Percentiles rank a stretch among this genome's conserved stretches.
Conservation (phyloP, 441 rosid genomes). For the Hura crepitans region DNA sequence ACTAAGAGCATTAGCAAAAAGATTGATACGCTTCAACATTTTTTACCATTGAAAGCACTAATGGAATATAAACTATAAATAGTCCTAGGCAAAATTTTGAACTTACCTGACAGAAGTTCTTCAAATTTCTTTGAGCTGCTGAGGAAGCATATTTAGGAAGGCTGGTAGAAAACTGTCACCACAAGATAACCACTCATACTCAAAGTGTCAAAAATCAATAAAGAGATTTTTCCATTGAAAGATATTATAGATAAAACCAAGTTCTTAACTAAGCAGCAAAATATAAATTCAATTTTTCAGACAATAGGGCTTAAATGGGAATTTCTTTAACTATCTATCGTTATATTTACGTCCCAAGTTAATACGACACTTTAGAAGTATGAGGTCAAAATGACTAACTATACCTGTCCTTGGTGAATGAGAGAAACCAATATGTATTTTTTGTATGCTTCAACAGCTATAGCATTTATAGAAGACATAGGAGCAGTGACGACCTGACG, state of each 20-base stretch:
- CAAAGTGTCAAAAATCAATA: constrained; percentile 17
- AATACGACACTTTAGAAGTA: background rate
- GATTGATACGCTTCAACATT: background rate
- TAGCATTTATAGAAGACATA: constrained; percentile 65
- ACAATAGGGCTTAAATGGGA: constrained; percentile 5
- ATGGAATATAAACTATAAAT: background rate
- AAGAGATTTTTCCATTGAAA: background rate
- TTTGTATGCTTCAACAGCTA: constrained; percentile 87
- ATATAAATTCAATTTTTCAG: background rate
- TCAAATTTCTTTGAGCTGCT: constrained; percentile 69
- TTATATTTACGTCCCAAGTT: background rate
- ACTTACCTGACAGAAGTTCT: constrained; percentile 53
- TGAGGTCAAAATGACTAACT: background rate
- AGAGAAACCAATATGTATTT: constrained; percentile 83
- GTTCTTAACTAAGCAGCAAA: background rate
- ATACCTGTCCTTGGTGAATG: constrained; percentile 78
- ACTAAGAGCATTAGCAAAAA: background rate
- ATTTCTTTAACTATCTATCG: background rate
- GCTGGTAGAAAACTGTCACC: constrained; percentile 52
- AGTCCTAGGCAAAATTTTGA: constrained; percentile 5
- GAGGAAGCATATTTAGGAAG: constrained; percentile 85
- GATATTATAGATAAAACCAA: background rate
- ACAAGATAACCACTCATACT: constrained; percentile 23
- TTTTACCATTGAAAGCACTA: background rate
- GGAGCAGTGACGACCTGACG: constrained; percentile 91